Evolutionary conservation across 441 rosid species (phyloP).

Genomic region (Mallotus japonicus): DNA sequence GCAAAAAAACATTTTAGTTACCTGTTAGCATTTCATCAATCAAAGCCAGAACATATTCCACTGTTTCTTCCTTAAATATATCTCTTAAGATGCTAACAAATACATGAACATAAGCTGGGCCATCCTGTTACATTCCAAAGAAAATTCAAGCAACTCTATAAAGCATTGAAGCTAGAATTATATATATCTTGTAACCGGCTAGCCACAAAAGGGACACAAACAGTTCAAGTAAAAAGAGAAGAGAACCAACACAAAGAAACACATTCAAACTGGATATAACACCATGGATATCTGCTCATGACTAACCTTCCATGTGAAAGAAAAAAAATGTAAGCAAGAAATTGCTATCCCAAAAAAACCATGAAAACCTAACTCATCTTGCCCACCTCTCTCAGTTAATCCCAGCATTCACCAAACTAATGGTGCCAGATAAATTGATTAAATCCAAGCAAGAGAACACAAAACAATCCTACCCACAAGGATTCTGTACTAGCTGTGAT

Average conservation of each 20-base stretch:
- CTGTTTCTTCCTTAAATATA: constrained; percentile 92
- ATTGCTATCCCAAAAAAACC: neutral
- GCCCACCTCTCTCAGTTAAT: neutral
- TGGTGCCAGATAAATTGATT: neutral
- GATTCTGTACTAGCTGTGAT: neutral
- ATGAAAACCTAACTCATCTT: neutral
- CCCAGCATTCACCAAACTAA: neutral
- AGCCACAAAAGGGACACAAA: neutral
- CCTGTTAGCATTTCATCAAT: constrained; percentile 95
- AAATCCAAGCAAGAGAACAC: neutral
- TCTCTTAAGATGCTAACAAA: constrained; percentile 86
- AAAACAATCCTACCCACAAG: neutral
- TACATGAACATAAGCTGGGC: constrained; percentile 81
- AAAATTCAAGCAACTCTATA: constrained; percentile 10
- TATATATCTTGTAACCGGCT: neutral
- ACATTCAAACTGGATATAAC: neutral
- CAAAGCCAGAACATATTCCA: constrained; percentile 94
- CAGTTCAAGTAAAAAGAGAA: constrained; percentile 4
- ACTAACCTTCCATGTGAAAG: neutral
- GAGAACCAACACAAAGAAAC: neutral
- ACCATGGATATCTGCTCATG: neutral
- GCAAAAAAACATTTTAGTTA: constrained; percentile 25
- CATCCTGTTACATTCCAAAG: constrained; percentile 60
- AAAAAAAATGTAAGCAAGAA: neutral
- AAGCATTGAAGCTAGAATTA: neutral